These are phyloP conservation scores for Neocucurbitaria cava DNA, from an alignment of 2,329 filamentous ascomycete genomes.

Conservation along the genomic window DNA sequence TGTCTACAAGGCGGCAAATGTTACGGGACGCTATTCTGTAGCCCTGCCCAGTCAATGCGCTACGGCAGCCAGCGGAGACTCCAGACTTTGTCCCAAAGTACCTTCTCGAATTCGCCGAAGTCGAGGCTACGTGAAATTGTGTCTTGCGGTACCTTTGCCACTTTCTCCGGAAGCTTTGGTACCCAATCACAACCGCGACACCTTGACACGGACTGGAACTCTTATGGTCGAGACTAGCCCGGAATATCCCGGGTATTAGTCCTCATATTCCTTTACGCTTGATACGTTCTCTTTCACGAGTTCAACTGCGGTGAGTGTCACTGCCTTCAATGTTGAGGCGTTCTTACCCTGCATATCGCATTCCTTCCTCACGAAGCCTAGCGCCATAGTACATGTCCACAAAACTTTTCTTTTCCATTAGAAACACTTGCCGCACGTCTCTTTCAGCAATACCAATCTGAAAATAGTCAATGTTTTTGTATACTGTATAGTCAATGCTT, in stretches of 20 bases:
- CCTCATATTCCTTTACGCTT: not conserved
- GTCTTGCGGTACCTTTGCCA: conserved; percentile 23
- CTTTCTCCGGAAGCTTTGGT: conserved; percentile 5
- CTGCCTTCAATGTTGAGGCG: not conserved
- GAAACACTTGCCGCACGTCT: too few species aligned
- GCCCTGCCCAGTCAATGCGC: conserved; percentile 24
- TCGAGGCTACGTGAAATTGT: conserved; percentile 16
- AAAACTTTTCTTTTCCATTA: not conserved
- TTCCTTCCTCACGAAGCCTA: not conserved
- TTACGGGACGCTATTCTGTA: conserved; percentile 21
- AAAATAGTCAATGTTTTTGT: not conserved
- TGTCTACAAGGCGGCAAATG: conserved; percentile 12
- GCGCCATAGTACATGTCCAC: not conserved
- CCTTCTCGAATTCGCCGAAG: conserved; percentile 30
- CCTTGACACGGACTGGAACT: not conserved
- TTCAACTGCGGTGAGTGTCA: not conserved
- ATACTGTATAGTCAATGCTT: not conserved
- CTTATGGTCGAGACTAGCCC: not conserved
- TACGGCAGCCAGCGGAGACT: conserved; percentile 37
- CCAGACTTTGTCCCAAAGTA: conserved; percentile 27
- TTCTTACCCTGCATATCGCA: not conserved
- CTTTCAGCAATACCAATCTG: not conserved
- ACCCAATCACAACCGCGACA: not conserved
- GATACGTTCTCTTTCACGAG: not conserved
- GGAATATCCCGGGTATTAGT: not conserved